Conservation (phyloP, 129 eudicot genomes). For the Centella asiatica region DNA sequence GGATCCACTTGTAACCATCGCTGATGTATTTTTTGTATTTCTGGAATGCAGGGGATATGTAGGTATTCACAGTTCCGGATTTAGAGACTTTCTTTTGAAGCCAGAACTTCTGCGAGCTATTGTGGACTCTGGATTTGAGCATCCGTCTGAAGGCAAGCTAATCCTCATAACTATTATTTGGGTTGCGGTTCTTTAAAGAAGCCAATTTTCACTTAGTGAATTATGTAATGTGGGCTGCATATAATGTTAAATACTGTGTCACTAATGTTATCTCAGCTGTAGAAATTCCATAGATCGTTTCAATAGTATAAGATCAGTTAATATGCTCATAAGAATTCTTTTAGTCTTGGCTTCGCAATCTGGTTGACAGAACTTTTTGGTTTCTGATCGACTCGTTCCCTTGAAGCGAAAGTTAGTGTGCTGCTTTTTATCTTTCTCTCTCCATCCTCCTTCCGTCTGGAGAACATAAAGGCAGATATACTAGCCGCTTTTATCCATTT, state of each 20-base stretch:
- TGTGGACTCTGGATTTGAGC: slow-evolving; percentile 98
- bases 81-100: slow-evolving; percentile 96
- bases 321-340: too few species aligned
- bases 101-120: slow-evolving; percentile 96
- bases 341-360: background rate
- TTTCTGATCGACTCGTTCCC: background rate
- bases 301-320: too few species aligned
- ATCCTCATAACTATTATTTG: background rate
- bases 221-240: too few species aligned
- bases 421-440: background rate
- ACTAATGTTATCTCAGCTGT: too few species aligned
- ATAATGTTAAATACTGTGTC: too few species aligned
- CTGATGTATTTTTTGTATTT: slow-evolving; percentile 1
- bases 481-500: background rate
- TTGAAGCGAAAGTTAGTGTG: background rate
- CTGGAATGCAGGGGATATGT: slow-evolving; percentile 66
- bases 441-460: too few species aligned
- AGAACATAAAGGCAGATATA: background rate
- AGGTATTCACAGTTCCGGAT: slow-evolving; percentile 98
- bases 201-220: background rate
- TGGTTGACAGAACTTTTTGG: background rate
- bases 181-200: background rate
- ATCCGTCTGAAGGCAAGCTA: slow-evolving; percentile 97
- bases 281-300: too few species aligned
- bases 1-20: background rate